Percentiles rank a stretch among this genome's conserved stretches.
Conservation (phyloP, 805 yeast species). For the Metschnikowia rubicola region DNA sequence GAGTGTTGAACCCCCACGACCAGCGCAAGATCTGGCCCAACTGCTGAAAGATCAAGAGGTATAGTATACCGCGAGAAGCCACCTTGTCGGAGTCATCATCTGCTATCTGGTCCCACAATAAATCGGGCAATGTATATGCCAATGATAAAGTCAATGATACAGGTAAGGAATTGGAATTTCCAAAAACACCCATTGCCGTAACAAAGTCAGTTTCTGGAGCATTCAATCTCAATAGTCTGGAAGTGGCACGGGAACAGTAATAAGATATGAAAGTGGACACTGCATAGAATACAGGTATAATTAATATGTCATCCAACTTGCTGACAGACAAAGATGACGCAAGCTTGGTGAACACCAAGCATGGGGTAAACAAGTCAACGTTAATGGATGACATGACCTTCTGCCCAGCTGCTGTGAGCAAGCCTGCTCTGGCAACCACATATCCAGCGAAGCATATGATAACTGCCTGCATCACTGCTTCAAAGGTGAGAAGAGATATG, state of each 20-base stretch:
- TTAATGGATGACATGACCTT: constrained; percentile 72
- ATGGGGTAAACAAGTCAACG: constrained; percentile 92
- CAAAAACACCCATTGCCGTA: constrained; percentile 95
- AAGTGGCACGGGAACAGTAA: constrained; percentile 54
- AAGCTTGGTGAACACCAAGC: constrained; percentile 82
- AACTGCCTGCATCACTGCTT: constrained; percentile 89
- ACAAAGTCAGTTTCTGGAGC: constrained; percentile 83
- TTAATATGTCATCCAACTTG: constrained; percentile 73
- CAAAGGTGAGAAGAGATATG: constrained; percentile 70
- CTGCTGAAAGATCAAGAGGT: constrained; percentile 73
- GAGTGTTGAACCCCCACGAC: constrained; percentile 82
- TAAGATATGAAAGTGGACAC: constrained; percentile 76
- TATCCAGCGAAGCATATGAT: constrained; percentile 84
- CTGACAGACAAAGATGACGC: constrained; percentile 65
- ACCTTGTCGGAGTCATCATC: constrained; percentile 66
- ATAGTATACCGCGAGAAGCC: constrained; percentile 75
- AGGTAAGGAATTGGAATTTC: constrained; percentile 92
- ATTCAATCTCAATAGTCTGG: constrained; percentile 55
- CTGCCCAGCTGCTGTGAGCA: constrained; percentile 70
- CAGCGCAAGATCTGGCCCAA: constrained; percentile 79
- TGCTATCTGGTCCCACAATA: constrained; percentile 70
- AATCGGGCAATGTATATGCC: constrained; percentile 70
- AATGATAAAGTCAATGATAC: constrained; percentile 83
- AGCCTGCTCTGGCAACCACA: constrained; percentile 71
- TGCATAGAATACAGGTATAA: constrained; percentile 84